Conservation (phyloP, 495 filamentous ascomycete genomes). For the Annulohypoxylon stygium region DNA sequence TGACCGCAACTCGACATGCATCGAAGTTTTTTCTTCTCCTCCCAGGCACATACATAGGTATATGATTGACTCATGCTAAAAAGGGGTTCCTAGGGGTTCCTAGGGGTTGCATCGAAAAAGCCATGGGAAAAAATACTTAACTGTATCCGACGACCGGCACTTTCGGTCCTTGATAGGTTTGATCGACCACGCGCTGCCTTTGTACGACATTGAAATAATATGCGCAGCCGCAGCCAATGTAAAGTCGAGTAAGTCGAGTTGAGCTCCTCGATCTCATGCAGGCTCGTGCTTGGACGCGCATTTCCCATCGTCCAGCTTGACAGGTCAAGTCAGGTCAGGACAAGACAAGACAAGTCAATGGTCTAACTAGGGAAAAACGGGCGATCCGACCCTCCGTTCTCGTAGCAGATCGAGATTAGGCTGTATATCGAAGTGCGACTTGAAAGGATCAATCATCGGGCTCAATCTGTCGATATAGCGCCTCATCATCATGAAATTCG, state of each 20-base stretch:
- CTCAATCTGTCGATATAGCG: slow-evolving; percentile 37
- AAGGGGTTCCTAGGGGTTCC: not conserved
- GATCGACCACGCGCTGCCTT: slow-evolving; percentile 18
- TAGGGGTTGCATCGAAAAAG: slow-evolving; percentile 26
- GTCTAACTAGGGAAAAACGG: slow-evolving; percentile 12
- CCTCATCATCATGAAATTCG: slow-evolving; percentile 37
- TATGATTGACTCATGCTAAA: slow-evolving; percentile 30
- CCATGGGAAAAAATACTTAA: slow-evolving; percentile 1
- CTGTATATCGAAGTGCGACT: slow-evolving; percentile 42
- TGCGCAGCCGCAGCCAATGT: slow-evolving; percentile 6
- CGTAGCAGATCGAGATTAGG: slow-evolving; percentile 47
- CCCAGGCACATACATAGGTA: slow-evolving; percentile 1
- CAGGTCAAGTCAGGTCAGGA: not conserved
- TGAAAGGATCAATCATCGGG: slow-evolving; percentile 19
- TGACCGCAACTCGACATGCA: slow-evolving; percentile 45
- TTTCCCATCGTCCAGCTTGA: slow-evolving; percentile 35
- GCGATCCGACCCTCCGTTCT: slow-evolving; percentile 34
- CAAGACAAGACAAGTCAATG: slow-evolving; percentile 16
- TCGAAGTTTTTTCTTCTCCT: slow-evolving; percentile 6
- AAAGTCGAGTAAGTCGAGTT: not conserved
- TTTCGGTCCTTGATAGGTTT: slow-evolving; percentile 21
- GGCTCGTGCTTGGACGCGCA: slow-evolving; percentile 8
- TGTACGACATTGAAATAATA: not conserved
- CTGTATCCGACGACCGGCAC: slow-evolving; percentile 32
- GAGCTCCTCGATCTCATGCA: not conserved